Conservation (phyloP, 1,284 basidiomycete species). For the Coriolopsis trogii region DNA sequence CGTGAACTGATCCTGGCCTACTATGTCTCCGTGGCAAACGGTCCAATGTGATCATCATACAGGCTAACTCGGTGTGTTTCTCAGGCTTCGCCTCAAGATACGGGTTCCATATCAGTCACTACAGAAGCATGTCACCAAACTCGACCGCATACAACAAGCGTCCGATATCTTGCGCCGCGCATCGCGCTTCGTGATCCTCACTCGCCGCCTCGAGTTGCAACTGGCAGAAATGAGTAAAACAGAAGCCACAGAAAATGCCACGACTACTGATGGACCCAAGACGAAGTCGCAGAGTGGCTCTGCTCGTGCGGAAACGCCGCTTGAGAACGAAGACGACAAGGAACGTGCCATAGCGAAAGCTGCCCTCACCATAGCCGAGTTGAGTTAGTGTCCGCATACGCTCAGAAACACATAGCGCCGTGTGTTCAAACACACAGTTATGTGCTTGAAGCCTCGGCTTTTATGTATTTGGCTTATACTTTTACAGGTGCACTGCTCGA, state of each 20-base stretch:
- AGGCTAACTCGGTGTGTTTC: constrained; percentile 14
- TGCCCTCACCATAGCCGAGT: constrained; percentile 86
- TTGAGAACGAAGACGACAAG: constrained; percentile 72
- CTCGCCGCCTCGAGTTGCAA: constrained; percentile 79
- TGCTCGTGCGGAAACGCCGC: constrained; percentile 21
- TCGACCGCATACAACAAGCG: constrained; percentile 79
- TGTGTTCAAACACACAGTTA: too few species aligned
- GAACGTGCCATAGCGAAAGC: constrained; percentile 89
- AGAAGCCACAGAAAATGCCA: constrained; percentile 19
- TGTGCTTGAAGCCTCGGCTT: too few species aligned
- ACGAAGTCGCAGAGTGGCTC: constrained; percentile 16
- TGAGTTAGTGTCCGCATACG: constrained; percentile 73
- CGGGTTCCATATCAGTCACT: constrained; percentile 80
- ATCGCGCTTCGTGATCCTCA: constrained; percentile 81
- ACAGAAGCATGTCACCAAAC: constrained; percentile 65
- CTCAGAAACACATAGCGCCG: too few species aligned
- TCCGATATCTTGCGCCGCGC: constrained; percentile 83
- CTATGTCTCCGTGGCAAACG: too few species aligned
- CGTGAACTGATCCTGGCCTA: too few species aligned
- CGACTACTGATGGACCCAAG: constrained; percentile 16
- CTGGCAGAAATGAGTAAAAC: constrained; percentile 64
- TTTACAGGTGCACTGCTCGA: constrained; percentile 25
- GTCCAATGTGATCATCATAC: neutral
- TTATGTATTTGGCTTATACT: constrained; percentile 2
- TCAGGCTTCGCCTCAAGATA: constrained; percentile 82